Percentiles rank a stretch among this genome's conserved stretches.
phyloP scores from a whole-genome alignment of 2,329 filamentous ascomycete species.

The Monosporascus sp. region DNA sequence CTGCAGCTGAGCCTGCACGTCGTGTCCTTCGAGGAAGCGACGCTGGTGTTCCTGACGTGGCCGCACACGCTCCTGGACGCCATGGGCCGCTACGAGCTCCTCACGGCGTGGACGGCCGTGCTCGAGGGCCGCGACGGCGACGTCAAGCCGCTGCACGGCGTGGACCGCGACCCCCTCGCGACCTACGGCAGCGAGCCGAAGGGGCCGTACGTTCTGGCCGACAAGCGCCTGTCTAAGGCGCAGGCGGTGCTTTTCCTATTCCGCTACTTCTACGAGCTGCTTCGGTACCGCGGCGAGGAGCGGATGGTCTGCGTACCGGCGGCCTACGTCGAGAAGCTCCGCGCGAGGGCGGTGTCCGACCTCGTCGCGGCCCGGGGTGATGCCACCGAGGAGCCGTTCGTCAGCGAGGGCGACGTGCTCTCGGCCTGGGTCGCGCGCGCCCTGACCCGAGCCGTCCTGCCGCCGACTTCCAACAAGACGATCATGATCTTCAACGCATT shows the following conservation, averaged over 20 bases:
- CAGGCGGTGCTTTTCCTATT: constrained; percentile 7
- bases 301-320: constrained; percentile 34
- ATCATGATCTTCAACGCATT: constrained; percentile 35
- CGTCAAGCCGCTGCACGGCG: constrained; percentile 30
- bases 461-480: constrained; percentile 17
- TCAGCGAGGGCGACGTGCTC: constrained; percentile 43
- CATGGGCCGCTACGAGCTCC: constrained; percentile 35
- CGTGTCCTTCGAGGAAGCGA: constrained; percentile 43
- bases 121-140: constrained; percentile 37
- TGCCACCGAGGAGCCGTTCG: constrained; percentile 24
- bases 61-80: constrained; percentile 45
- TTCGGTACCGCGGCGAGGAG: constrained; percentile 25
- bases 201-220: neutral
- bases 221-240: neutral
- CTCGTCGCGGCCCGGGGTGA: constrained; percentile 19
- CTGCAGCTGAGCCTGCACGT: constrained; percentile 45
- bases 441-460: constrained; percentile 15
- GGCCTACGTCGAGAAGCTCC: constrained; percentile 22
- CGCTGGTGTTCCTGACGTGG: constrained; percentile 40
- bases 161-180: constrained; percentile 31
- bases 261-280: constrained; percentile 5
- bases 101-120: constrained; percentile 41
- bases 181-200: constrained; percentile 7
- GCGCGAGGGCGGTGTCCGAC: constrained; percentile 17
- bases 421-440: constrained; percentile 35